Conservation (phyloP, 1,284 basidiomycete species). For the Heterobasidion occidentale region DNA sequence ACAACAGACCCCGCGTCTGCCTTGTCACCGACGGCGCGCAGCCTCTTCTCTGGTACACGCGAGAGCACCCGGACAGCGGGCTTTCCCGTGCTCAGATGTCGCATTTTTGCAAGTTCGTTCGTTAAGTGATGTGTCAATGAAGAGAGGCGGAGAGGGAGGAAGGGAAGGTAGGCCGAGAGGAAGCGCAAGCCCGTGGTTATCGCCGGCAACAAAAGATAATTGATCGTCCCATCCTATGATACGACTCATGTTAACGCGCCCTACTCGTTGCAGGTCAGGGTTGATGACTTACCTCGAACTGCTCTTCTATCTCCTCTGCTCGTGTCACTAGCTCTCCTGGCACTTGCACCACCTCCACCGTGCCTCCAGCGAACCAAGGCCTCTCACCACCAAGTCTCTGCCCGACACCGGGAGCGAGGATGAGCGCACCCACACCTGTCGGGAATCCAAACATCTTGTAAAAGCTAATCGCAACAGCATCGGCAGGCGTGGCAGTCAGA, state of each 20-base stretch:
- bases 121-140: slow-evolving; percentile 48
- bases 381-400: slow-evolving; percentile 62
- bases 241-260: background rate
- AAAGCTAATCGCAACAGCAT: slow-evolving; percentile 77
- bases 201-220: slow-evolving; percentile 67
- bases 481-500: slow-evolving; percentile 55
- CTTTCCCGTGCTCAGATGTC: slow-evolving; percentile 40
- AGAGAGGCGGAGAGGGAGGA: slow-evolving; percentile 66
- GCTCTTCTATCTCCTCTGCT: slow-evolving; percentile 52
- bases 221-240: slow-evolving; percentile 74
- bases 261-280: background rate
- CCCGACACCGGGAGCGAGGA: slow-evolving; percentile 80
- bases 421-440: slow-evolving; percentile 74
- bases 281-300: slow-evolving; percentile 54
- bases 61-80: slow-evolving; percentile 64
- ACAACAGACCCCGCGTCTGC: slow-evolving; percentile 56
- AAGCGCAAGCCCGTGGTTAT: slow-evolving; percentile 70
- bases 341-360: slow-evolving; percentile 74
- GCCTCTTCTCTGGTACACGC: slow-evolving; percentile 28
- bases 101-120: slow-evolving; percentile 43
- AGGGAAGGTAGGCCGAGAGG: slow-evolving; percentile 67
- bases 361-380: slow-evolving; percentile 82
- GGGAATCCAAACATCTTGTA: slow-evolving; percentile 90
- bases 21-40: background rate
- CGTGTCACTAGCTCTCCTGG: slow-evolving; percentile 62